These are phyloP conservation scores for Cornus controversa DNA, from an alignment of 148 eudicot species.

Conservation along the genomic window DNA sequence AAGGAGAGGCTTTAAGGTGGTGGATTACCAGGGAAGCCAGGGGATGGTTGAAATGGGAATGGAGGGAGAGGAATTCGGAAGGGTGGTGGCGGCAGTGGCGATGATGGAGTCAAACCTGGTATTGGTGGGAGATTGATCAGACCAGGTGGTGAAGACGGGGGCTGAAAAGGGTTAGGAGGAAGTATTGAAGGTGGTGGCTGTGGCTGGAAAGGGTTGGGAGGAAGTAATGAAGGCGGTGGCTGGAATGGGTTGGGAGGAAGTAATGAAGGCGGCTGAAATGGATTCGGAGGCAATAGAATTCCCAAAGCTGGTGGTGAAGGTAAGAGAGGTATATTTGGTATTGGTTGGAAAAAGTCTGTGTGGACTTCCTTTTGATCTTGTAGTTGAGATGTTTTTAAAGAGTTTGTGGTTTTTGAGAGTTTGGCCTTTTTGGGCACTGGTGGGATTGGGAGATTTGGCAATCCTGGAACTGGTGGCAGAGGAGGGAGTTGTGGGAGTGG, in stretches of 20 bases:
- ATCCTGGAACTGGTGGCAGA: constrained; percentile 41
- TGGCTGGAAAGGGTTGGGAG: constrained; percentile 44
- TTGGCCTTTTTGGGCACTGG: constrained; percentile 1
- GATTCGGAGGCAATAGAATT: constrained; percentile 43
- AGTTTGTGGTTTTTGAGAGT: not conserved
- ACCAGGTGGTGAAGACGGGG: constrained; percentile 33
- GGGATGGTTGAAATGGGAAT: constrained; percentile 44
- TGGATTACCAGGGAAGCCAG: constrained; percentile 37
- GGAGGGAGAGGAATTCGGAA: constrained; percentile 33
- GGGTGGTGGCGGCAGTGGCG: constrained; percentile 28
- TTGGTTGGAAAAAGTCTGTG: constrained; percentile 24
- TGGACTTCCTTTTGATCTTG: constrained; percentile 8
- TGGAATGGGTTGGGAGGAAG: constrained; percentile 43
- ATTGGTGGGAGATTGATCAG: constrained; percentile 15
- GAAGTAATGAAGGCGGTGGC: constrained; percentile 24
- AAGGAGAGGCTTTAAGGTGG: constrained; percentile 24
- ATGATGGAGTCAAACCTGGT: constrained; percentile 32
- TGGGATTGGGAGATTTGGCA: constrained; percentile 20
- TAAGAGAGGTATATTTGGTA: not conserved
- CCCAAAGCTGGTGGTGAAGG: constrained; percentile 26
- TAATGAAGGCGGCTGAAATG: constrained; percentile 36
- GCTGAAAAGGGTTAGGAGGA: constrained; percentile 46
- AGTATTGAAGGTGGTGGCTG: constrained; percentile 42
- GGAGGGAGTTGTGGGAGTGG: constrained; percentile 53
- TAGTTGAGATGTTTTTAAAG: not conserved